phyloP scores from a whole-genome alignment of 805 yeast species.

The Saturnispora quitensis region DNA sequence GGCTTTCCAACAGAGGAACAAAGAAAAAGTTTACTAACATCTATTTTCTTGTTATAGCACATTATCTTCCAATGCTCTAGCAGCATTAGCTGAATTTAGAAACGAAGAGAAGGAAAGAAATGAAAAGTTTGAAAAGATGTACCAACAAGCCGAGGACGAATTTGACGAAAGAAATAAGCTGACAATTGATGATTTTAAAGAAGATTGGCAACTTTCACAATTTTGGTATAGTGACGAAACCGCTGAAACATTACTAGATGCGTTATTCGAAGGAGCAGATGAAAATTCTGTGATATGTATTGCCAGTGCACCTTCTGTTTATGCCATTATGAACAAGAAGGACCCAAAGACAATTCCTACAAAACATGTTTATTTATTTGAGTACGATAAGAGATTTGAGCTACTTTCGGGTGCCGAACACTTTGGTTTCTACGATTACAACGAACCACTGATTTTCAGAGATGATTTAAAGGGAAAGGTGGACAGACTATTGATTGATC shows the following conservation, averaged over 20 bases:
- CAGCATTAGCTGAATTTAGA: constrained; percentile 55
- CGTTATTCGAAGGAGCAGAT: constrained; percentile 69
- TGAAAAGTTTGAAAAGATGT: constrained; percentile 47
- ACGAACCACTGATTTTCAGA: constrained; percentile 55
- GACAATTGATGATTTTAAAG: constrained; percentile 64
- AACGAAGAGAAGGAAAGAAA: constrained; percentile 51
- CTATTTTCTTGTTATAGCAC: constrained; percentile 19
- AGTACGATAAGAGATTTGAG: constrained; percentile 69
- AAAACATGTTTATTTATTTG: constrained; percentile 62
- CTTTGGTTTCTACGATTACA: constrained; percentile 70
- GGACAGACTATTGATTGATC: constrained; percentile 71
- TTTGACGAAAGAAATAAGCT: constrained; percentile 29
- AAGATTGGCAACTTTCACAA: constrained; percentile 92
- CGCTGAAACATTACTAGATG: constrained; percentile 58
- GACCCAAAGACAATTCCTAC: constrained; percentile 50
- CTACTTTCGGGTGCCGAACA: constrained; percentile 58
- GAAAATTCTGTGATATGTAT: constrained; percentile 61
- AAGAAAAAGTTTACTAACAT: constrained; percentile 1
- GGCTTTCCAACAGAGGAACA: neutral
- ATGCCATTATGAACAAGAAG: constrained; percentile 63
- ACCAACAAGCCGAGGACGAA: constrained; percentile 47
- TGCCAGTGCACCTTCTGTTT: constrained; percentile 87
- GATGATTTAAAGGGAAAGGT: constrained; percentile 48
- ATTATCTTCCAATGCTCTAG: constrained; percentile 41
- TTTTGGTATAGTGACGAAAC: constrained; percentile 82